These are phyloP conservation scores for Ustilago esculenta DNA, from an alignment of 1,284 basidiomycete species.

Conservation along the genomic window DNA sequence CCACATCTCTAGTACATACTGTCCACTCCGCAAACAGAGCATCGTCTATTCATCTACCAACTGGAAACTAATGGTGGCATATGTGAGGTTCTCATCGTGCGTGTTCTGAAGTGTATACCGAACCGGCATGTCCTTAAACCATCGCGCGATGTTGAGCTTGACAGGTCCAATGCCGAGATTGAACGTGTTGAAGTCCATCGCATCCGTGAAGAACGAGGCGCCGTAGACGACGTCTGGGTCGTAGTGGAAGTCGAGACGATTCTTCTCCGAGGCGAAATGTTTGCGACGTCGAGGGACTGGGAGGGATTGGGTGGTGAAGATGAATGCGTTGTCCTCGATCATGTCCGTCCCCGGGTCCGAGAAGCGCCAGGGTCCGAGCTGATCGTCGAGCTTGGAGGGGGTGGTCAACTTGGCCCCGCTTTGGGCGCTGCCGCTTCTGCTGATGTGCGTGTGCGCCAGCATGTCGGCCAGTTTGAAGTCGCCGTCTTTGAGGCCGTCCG, in stretches of 20 bases:
- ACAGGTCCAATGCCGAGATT: constrained; percentile 60
- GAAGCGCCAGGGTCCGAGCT: constrained; percentile 68
- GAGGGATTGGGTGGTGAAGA: constrained; percentile 66
- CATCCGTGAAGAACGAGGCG: constrained; percentile 59
- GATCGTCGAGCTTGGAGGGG: constrained; percentile 49
- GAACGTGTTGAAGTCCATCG: constrained; percentile 63
- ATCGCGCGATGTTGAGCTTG: constrained; percentile 51
- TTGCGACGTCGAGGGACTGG: constrained; percentile 67
- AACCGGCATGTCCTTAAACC: constrained; percentile 68
- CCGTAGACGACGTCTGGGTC: constrained; percentile 66
- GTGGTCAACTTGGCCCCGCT: neutral
- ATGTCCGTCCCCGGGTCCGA: constrained; percentile 66
- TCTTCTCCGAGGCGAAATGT: constrained; percentile 63
- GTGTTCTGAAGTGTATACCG: constrained; percentile 68
- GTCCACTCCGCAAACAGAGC: too few species aligned
- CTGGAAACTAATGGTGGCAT: constrained; percentile 68
- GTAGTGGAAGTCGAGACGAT: constrained; percentile 63
- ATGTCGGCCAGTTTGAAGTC: constrained; percentile 63
- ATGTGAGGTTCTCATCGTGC: constrained; percentile 65
- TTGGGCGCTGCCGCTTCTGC: constrained; percentile 16
- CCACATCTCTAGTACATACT: too few species aligned
- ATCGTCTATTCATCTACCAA: constrained; percentile 64
- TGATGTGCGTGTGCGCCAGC: constrained; percentile 40
- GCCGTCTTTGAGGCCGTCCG: constrained; percentile 55
- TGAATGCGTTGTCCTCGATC: constrained; percentile 69